Percentiles rank a stretch among this genome's conserved stretches.
These are phyloP conservation scores for Nemania sp. DNA, from an alignment of 2,329 filamentous ascomycete genomes.

Conservation along the genomic window DNA sequence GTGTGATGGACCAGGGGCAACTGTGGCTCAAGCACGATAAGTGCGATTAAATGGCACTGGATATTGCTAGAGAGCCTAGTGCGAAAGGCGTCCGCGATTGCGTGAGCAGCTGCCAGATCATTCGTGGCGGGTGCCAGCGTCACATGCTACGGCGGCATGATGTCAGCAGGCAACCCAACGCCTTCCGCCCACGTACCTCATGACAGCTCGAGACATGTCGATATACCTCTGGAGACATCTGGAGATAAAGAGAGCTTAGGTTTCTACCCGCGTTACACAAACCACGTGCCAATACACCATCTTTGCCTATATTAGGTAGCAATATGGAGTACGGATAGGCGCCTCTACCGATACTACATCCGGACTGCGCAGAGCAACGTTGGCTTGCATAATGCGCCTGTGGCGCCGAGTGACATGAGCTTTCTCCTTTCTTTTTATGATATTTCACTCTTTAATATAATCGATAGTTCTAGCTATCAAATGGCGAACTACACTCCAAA, in stretches of 20 bases:
- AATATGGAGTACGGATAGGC: no score
- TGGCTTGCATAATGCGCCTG: no score
- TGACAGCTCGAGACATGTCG: neutral
- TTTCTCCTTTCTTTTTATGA: no score
- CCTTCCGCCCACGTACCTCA: slow-evolving; percentile 8
- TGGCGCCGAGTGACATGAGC: no score
- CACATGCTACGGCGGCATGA: slow-evolving; percentile 17
- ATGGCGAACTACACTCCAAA: no score
- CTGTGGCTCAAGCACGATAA: slow-evolving; percentile 10
- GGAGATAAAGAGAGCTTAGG: no score
- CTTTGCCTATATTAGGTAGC: neutral
- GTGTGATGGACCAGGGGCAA: neutral
- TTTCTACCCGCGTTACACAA: no score
- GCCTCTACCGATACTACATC: no score
- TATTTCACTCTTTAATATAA: no score
- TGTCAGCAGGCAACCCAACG: slow-evolving; percentile 17
- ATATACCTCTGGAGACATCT: neutral
- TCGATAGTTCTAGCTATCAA: no score
- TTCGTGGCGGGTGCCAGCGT: slow-evolving; percentile 6
- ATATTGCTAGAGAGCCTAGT: neutral
- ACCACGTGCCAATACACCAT: no score
- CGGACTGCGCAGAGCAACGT: no score
- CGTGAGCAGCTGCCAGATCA: slow-evolving; percentile 18
- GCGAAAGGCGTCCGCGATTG: neutral
- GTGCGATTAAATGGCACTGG: neutral